These are phyloP conservation scores for Exidia glandulosa DNA, from an alignment of 768 basidiomycete species.

Conservation along the genomic window DNA sequence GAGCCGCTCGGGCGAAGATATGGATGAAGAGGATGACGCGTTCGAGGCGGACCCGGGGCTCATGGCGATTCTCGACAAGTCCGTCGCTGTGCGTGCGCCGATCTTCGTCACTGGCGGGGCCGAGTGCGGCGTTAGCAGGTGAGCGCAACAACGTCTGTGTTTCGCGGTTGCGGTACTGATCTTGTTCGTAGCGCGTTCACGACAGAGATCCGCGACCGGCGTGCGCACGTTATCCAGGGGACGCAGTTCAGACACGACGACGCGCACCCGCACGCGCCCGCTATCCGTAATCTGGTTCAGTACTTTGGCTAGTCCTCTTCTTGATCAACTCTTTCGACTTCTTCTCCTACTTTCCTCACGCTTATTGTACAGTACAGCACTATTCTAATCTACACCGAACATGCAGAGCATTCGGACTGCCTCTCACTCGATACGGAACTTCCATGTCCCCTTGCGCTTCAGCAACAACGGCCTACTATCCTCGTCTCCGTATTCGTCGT, in stretches of 20 bases:
- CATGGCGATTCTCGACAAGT: slow-evolving; percentile 45
- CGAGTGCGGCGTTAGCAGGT: slow-evolving; percentile 40
- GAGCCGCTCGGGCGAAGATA: slow-evolving; percentile 9
- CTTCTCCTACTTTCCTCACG: not conserved
- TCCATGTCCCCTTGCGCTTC: not conserved
- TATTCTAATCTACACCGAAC: not conserved
- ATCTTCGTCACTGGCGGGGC: slow-evolving; percentile 40
- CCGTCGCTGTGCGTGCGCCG: slow-evolving; percentile 36
- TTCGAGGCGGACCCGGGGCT: slow-evolving; percentile 35
- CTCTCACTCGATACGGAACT: not conserved
- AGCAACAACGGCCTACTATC: not conserved
- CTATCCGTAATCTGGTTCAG: slow-evolving; percentile 32
- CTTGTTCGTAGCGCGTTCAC: slow-evolving; percentile 37
- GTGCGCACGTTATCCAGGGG: slow-evolving; percentile 18
- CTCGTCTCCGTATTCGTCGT: not conserved
- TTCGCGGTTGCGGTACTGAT: slow-evolving; percentile 3
- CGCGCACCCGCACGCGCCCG: not conserved
- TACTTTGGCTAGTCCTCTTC: slow-evolving; percentile 27
- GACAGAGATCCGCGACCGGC: slow-evolving; percentile 36
- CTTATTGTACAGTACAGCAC: not conserved
- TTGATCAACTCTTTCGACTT: not conserved
- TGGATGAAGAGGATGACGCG: slow-evolving; percentile 6
- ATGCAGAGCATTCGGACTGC: too few species aligned
- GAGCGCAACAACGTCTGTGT: slow-evolving; percentile 2
- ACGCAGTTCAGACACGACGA: slow-evolving; percentile 6